Evolutionary conservation across 2,329 filamentous ascomycete species (phyloP).

Genomic region (Cladosporium sp.): DNA sequence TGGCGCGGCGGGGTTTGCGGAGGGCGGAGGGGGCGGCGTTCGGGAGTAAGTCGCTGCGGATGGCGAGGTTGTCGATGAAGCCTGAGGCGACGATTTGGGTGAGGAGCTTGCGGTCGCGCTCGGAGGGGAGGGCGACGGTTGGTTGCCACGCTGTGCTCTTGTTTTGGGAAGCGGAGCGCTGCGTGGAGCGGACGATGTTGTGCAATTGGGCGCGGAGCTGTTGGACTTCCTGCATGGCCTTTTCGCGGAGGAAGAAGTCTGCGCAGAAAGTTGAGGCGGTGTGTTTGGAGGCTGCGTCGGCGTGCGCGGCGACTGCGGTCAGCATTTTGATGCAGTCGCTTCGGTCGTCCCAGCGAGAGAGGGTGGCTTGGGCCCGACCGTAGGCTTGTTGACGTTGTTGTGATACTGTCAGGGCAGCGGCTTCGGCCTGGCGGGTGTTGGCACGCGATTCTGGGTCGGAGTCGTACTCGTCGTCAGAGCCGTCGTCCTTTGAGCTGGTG

Average conservation of each 20-base stretch:
- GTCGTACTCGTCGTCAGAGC: conserved; percentile 43
- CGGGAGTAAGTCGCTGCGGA: conserved; percentile 75
- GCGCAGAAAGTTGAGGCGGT: conserved; percentile 60
- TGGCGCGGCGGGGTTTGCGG: conserved; percentile 74
- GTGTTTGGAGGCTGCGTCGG: conserved; percentile 57
- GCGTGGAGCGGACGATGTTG: conserved; percentile 60
- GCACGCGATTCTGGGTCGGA: conserved; percentile 9
- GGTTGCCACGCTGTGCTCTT: conserved; percentile 27
- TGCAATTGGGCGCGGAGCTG: conserved; percentile 82
- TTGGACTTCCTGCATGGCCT: conserved; percentile 79
- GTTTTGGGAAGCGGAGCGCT: conserved; percentile 6
- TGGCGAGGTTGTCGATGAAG: conserved; percentile 91
- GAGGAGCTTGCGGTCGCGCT: conserved; percentile 67
- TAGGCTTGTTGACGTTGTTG: conserved; percentile 61
- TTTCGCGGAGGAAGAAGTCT: conserved; percentile 78
- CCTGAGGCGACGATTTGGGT: conserved; percentile 91
- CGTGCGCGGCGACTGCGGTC: conserved; percentile 83
- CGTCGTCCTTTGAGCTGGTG: conserved; percentile 41
- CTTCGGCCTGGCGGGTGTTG: conserved; percentile 2
- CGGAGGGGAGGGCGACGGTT: conserved; percentile 54
- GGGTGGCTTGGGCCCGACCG: conserved; percentile 71
- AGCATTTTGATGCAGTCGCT: conserved; percentile 89
- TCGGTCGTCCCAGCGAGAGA: conserved; percentile 74
- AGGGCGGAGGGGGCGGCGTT: conserved; percentile 56
- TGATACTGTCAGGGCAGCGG: conserved; percentile 48